Percentiles rank a stretch among this genome's conserved stretches.
phyloP scores from a whole-genome alignment of 345 rosid genomes.

The thale cress (Arabidopsis thaliana) region DNA sequence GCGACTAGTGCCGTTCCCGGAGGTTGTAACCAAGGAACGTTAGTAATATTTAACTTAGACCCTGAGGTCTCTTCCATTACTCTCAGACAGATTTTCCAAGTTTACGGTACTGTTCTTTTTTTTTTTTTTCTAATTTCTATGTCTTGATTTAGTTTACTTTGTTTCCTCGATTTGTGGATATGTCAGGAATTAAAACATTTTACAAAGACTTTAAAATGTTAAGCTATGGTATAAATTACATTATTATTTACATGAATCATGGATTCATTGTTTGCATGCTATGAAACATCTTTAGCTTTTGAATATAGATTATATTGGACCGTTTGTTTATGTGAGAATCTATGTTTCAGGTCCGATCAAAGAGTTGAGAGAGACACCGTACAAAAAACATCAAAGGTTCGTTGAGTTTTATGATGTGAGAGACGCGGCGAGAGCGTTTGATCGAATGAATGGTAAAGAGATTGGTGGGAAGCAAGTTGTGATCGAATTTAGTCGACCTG shows the following conservation, averaged over 20 bases:
- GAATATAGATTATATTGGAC: not conserved
- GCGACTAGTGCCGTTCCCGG: conserved; percentile 65
- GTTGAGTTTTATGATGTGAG: conserved; percentile 86
- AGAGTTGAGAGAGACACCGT: conserved; percentile 93
- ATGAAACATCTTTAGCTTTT: not conserved
- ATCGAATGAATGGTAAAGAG: conserved; percentile 79
- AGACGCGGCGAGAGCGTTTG: conserved; percentile 80
- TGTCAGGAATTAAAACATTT: conserved; percentile 35
- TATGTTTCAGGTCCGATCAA: conserved; percentile 52
- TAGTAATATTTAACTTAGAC: conserved; percentile 89
- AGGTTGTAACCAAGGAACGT: conserved; percentile 90
- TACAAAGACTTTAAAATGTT: conserved; percentile 16
- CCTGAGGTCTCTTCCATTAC: conserved; percentile 62
- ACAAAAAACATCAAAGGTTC: conserved; percentile 84
- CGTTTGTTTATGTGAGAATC: conserved; percentile 29
- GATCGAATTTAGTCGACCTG: conserved; percentile 92
- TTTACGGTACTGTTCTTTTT: conserved; percentile 52
- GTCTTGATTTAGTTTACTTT: conserved; percentile 32
- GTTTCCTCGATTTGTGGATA: conserved; percentile 41
- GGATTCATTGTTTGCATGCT: conserved; percentile 3
- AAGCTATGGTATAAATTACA: not conserved
- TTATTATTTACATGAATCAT: conserved; percentile 4
- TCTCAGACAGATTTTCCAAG: conserved; percentile 71
- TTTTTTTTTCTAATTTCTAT: conserved; percentile 53
- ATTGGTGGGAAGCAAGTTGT: conserved; percentile 67